A percentile compares a stretch with the other conserved stretches of the same genome.
Conservation (phyloP, 352 stramenopile genomes). For the Aphanomyces invadans region DNA sequence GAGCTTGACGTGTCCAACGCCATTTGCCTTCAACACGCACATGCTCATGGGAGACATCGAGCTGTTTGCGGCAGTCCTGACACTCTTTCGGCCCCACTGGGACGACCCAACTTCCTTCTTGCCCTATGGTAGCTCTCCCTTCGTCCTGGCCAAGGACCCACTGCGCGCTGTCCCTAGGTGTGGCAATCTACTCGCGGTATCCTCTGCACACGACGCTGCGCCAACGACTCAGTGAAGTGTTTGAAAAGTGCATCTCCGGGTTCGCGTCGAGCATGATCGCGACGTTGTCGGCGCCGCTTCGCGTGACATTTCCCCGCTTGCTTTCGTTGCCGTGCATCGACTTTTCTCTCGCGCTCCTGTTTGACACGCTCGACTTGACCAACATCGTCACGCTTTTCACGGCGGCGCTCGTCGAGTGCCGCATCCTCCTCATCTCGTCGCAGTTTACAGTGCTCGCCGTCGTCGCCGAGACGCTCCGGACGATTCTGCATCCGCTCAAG, state of each 20-base stretch:
- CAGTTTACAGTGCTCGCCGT: constrained; percentile 29
- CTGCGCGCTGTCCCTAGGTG: constrained; percentile 38
- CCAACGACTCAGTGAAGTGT: constrained; percentile 67
- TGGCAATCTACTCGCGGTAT: constrained; percentile 79
- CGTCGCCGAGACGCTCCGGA: constrained; percentile 32
- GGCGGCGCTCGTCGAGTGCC: constrained; percentile 33
- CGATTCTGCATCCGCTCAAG: constrained; percentile 32
- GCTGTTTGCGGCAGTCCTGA: constrained; percentile 63
- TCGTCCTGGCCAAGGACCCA: not conserved
- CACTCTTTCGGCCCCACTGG: constrained; percentile 59
- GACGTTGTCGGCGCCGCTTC: constrained; percentile 41
- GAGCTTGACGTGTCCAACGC: constrained; percentile 43
- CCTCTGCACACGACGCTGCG: constrained; percentile 72
- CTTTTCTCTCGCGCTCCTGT: constrained; percentile 66
- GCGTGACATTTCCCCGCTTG: not conserved
- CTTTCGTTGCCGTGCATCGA: constrained; percentile 49
- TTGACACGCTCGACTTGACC: constrained; percentile 41
- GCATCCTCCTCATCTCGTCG: constrained; percentile 32
- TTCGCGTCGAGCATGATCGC: constrained; percentile 46
- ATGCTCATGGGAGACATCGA: constrained; percentile 63
- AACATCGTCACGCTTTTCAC: constrained; percentile 55
- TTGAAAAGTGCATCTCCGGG: constrained; percentile 66
- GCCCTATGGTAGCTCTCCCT: constrained; percentile 40
- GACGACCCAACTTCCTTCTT: constrained; percentile 25
- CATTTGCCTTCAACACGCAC: constrained; percentile 69